Percentiles rank a stretch among this genome's conserved stretches.
phyloP scores from a whole-genome alignment of 2,329 filamentous ascomycete genomes.

The Curvularia verruculosa region DNA sequence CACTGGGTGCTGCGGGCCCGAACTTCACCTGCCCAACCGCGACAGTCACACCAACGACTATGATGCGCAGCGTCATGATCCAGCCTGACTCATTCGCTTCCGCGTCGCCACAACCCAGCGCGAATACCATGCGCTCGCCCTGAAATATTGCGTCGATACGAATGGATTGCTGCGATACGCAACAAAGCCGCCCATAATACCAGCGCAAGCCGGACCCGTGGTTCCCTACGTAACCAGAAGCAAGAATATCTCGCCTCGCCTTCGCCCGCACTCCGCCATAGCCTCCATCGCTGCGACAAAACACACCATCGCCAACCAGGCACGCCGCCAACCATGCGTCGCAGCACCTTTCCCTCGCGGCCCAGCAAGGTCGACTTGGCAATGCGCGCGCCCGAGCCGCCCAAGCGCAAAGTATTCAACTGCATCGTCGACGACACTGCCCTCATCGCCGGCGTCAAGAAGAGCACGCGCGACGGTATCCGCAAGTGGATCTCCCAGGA shows the following conservation, averaged over 20 bases:
- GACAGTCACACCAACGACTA: conserved; percentile 19
- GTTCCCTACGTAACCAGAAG: conserved; percentile 15
- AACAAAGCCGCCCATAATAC: conserved; percentile 27
- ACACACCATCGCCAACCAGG: conserved; percentile 14
- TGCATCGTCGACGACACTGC: conserved; percentile 61
- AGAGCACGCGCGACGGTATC: conserved; percentile 59
- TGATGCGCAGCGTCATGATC: conserved; percentile 30
- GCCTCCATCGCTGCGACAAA: conserved; percentile 11
- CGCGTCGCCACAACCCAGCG: conserved; percentile 30
- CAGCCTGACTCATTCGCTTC: conserved; percentile 27
- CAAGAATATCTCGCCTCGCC: conserved; percentile 4
- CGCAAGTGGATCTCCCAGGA: conserved; percentile 58
- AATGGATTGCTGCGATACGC: conserved; percentile 33
- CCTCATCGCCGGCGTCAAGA: conserved; percentile 58
- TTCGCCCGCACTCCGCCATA: conserved; percentile 10
- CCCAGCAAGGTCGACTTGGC: conserved; percentile 32
- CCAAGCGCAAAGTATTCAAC: conserved; percentile 58
- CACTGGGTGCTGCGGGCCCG: conserved; percentile 17
- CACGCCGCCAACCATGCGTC: conserved; percentile 36
- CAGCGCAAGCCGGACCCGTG: conserved; percentile 17
- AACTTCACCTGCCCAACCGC: conserved; percentile 25
- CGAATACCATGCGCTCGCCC: conserved; percentile 34
- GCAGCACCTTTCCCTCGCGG: conserved; percentile 40
- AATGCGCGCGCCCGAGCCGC: conserved; percentile 37
- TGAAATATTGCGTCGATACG: conserved; percentile 28